phyloP scores from a whole-genome alignment of 176 grass and related monocot genomes.

The Oryza punctata region DNA sequence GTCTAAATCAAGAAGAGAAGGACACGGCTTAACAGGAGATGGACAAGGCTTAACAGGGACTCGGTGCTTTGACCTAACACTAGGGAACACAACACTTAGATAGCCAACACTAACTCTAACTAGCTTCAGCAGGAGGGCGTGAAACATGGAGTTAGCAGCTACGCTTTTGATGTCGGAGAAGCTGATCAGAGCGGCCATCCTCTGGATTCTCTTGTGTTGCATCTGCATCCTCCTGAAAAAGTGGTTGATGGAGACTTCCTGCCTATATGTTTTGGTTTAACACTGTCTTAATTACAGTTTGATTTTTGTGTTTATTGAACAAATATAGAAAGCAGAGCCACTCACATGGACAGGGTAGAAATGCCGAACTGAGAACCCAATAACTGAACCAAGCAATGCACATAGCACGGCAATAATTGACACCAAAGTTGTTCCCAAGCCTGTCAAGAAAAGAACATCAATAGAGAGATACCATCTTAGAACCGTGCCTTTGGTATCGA shows the following conservation, averaged over 20 bases:
- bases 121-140: slow-evolving; percentile 38
- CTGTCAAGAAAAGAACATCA: slow-evolving; percentile 26
- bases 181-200: slow-evolving; percentile 47
- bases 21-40: slow-evolving; percentile 6
- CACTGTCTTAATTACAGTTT: slow-evolving; percentile 13
- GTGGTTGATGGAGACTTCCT: slow-evolving; percentile 62
- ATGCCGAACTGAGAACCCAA: slow-evolving; percentile 42
- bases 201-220: slow-evolving; percentile 45
- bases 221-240: slow-evolving; percentile 53
- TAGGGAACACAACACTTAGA: slow-evolving; percentile 37
- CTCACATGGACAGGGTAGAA: slow-evolving; percentile 51
- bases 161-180: slow-evolving; percentile 58
- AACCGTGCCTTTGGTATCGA: not conserved
- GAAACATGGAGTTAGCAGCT: slow-evolving; percentile 45
- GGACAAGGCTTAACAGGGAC: not conserved
- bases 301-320: not conserved
- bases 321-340: slow-evolving; percentile 17
- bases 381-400: slow-evolving; percentile 35
- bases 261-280: slow-evolving; percentile 53
- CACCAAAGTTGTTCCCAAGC: slow-evolving; percentile 27
- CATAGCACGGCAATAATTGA: slow-evolving; percentile 42
- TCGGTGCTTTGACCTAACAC: slow-evolving; percentile 30
- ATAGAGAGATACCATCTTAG: not conserved
- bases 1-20: slow-evolving; percentile 24
- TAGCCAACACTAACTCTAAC: slow-evolving; percentile 36